Evolutionary conservation across 2,329 filamentous ascomycete species (phyloP), one percentile per base, ranked within the genome.

Genomic region (Alternaria consortialis): DNA sequence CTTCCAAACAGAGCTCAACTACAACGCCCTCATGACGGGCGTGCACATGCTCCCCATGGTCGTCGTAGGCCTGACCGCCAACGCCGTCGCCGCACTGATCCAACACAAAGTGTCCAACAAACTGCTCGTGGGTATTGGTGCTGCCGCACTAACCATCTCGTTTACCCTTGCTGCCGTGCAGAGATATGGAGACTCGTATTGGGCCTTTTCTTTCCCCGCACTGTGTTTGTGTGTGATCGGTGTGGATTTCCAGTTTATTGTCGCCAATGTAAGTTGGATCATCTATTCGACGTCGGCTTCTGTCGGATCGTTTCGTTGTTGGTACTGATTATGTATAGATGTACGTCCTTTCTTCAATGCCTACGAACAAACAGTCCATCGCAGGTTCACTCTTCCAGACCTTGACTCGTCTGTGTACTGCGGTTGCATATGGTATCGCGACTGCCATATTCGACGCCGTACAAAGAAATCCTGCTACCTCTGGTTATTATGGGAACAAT

Each of bases 361-460:
- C 88, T 0, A 74, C 80, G 1, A 80, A 85, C n/a, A 86, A 90
- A 65, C 88, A 91, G 67, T 87, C 86, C 0, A 84, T 91, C 13
- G 88, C 88, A 0, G 88, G 89, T 6, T 88, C 88, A 1, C 86
- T 92, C 40, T 88, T 91, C 69, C 89, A 91, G 73, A 90, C 89
- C 3, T 82, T 89, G 23, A 86, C 86, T 42, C 84, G 88, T 57
- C 79, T 91, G 4, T 85, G 84, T 50, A 83, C 83, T 52, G 88
- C 88, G 0, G 78, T 89, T 1, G 86, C 87, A 4, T 83, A 90
- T 55, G 87, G 87, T 1, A 83, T 90, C 50, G 83, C 86, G 3
- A 90, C 88, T 0, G 87, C 88, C 0, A 81, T 89, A 7, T 89
- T 85, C 68, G 84, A 83, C 64, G 83, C 83, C 0, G 79, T 74